These are phyloP conservation scores for Aspergillus cristatus DNA, from an alignment of 495 filamentous ascomycete genomes.

Conservation along the genomic window DNA sequence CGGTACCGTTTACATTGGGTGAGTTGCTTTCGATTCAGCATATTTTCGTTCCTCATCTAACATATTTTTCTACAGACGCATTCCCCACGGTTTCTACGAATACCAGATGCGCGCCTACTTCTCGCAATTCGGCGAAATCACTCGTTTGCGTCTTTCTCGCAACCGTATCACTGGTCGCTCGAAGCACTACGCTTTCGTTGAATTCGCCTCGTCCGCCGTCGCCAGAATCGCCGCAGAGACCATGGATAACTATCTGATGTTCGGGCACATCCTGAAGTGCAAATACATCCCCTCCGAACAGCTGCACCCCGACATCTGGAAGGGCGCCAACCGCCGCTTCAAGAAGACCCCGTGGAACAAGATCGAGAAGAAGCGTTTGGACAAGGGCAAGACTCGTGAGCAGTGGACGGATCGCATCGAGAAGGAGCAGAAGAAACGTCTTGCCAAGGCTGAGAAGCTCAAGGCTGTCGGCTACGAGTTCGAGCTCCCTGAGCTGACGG, in stretches of 20 bases:
- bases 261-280: constrained; percentile 84
- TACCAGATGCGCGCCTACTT: constrained; percentile 92
- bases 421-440: constrained; percentile 59
- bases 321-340: constrained; percentile 80
- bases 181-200: constrained; percentile 89
- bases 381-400: constrained; percentile 58
- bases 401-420: constrained; percentile 65
- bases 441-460: constrained; percentile 59
- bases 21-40: constrained; percentile 8
- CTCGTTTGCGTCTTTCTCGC: constrained; percentile 73
- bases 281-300: constrained; percentile 66
- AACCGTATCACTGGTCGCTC: constrained; percentile 80
- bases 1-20: constrained; percentile 79
- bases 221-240: constrained; percentile 84
- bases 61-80: constrained; percentile 39
- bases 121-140: constrained; percentile 84
- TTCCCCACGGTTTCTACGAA: constrained; percentile 95
- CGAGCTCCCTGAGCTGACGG: constrained; percentile 62
- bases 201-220: constrained; percentile 69
- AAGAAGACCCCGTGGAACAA: constrained; percentile 79
- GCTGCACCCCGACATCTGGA: constrained; percentile 71
- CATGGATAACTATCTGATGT: constrained; percentile 97
- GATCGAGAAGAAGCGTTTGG: constrained; percentile 64
- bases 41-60: constrained; percentile 11
- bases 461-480: constrained; percentile 80